These are phyloP conservation scores for Phialophora verrucosa DNA, from an alignment of 2,329 filamentous ascomycete genomes.

Conservation along the genomic window DNA sequence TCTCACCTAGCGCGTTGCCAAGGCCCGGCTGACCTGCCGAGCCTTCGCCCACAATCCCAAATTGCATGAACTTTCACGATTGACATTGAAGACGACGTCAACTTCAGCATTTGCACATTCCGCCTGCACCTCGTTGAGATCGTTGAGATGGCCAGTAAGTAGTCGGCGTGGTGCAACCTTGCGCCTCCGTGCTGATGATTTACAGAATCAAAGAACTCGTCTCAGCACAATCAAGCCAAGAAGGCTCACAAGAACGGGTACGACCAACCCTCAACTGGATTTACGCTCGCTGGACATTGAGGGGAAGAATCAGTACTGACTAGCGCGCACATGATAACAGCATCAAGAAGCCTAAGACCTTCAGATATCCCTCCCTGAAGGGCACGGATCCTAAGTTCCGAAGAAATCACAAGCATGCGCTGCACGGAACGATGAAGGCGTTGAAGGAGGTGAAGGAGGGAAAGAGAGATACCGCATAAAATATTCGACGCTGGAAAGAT, in stretches of 20 bases:
- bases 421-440: constrained; percentile 98
- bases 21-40: constrained; percentile 26
- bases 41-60: constrained; percentile 24
- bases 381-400: constrained; percentile 99
- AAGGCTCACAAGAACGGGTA: constrained; percentile 99
- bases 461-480: constrained; percentile 83
- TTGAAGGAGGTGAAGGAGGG: constrained; percentile 98
- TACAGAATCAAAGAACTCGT: constrained; percentile 99
- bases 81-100: constrained; percentile 6
- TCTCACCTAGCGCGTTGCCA: constrained; percentile 10
- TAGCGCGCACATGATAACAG: constrained; percentile 55
- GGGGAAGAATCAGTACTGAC: constrained; percentile 17
- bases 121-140: constrained; percentile 23
- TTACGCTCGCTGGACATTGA: neutral
- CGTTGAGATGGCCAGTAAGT: constrained; percentile 41
- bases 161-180: neutral
- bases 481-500: constrained; percentile 20
- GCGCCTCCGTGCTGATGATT: constrained; percentile 8
- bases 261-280: constrained; percentile 46
- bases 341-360: constrained; percentile 99
- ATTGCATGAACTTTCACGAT: constrained; percentile 22
- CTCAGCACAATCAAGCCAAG: constrained; percentile 96
- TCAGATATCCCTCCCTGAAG: constrained; percentile 98
- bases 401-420: constrained; percentile 99
- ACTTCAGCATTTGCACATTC: constrained; percentile 12